Evolutionary conservation across 352 stramenopile genomes (phyloP).

Genomic region (Aphanomyces stellatus): DNA sequence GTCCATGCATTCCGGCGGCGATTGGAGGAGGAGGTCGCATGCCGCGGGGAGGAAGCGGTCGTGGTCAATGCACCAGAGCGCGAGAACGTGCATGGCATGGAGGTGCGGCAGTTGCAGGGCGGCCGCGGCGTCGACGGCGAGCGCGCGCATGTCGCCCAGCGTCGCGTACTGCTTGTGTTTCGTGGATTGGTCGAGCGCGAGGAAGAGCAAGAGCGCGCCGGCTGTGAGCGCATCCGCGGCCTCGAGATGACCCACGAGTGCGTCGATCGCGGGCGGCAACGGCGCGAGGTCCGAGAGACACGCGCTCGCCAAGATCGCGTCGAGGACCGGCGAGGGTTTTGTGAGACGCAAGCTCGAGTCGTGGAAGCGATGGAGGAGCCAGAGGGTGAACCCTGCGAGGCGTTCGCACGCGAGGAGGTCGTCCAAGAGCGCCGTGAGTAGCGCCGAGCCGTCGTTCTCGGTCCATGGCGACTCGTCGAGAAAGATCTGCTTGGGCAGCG

Average conservation of each 20-base stretch:
- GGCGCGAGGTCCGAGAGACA: not conserved
- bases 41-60: not conserved
- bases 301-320: not conserved
- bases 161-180: not conserved
- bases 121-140: not conserved
- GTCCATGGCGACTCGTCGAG: not conserved
- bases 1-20: not conserved
- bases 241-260: not conserved
- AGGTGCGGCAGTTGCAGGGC: not conserved
- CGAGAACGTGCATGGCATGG: not conserved
- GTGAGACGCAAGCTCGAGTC: not conserved
- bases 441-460: not conserved
- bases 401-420: not conserved
- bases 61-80: not conserved
- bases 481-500: not conserved
- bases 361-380: not conserved
- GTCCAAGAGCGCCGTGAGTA: not conserved
- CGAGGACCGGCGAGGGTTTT: not conserved
- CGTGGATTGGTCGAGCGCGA: not conserved
- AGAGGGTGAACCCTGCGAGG: not conserved
- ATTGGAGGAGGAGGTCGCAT: not conserved
- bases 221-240: not conserved
- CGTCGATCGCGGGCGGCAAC: not conserved
- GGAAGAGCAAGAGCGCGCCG: not conserved
- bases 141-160: not conserved